phyloP scores from a whole-genome alignment of 257 asterid species.

The Solanum piurae region DNA sequence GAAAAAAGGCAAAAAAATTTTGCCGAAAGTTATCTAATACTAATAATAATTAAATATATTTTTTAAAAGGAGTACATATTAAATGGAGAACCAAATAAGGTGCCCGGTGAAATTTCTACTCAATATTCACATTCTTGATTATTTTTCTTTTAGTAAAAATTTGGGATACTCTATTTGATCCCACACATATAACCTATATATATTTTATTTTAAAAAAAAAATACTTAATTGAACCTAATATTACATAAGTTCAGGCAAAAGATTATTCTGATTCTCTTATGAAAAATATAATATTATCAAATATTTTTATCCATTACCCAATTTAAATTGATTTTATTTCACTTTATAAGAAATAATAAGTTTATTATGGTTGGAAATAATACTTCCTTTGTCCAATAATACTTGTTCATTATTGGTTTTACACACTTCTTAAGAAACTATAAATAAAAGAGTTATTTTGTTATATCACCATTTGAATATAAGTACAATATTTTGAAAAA shows the following conservation, averaged over 20 bases:
- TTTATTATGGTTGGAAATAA: too few species aligned
- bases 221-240: neutral
- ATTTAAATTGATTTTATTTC: neutral
- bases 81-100: neutral
- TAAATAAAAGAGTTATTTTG: too few species aligned
- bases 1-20: neutral
- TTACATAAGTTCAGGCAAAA: neutral
- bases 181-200: neutral
- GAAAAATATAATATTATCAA: neutral
- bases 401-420: too few species aligned
- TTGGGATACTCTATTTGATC: neutral
- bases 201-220: accelerated
- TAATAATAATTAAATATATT: too few species aligned
- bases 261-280: neutral
- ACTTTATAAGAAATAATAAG: too few species aligned
- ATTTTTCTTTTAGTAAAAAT: too few species aligned
- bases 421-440: too few species aligned
- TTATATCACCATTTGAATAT: too few species aligned
- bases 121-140: neutral
- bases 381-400: too few species aligned
- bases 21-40: neutral
- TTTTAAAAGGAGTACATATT: too few species aligned
- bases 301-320: neutral
- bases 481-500: too few species aligned
- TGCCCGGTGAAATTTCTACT: neutral